phyloP scores from a whole-genome alignment of 306 rosid species.

The Canavalia ensiformis region DNA sequence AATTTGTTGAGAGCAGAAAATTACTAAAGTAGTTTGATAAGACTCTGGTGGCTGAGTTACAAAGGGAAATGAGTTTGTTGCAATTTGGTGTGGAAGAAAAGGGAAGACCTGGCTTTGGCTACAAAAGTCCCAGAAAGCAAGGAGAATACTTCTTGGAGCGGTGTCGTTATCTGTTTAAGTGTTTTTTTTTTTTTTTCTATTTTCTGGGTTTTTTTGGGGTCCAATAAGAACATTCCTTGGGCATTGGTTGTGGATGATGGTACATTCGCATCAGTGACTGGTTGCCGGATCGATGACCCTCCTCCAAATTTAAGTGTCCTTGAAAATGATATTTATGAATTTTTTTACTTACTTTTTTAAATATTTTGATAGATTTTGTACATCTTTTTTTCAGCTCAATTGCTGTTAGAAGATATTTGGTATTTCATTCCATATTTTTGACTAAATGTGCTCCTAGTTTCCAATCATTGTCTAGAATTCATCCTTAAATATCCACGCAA shows the following conservation, averaged over 20 bases:
- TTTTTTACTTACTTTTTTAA: constrained; percentile 39
- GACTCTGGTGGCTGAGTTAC: constrained; percentile 17
- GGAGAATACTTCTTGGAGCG: constrained; percentile 14
- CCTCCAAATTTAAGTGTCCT: constrained; percentile 47
- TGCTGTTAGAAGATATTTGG: constrained; percentile 7
- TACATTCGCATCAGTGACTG: constrained; percentile 51
- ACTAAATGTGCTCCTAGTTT: constrained; percentile 23
- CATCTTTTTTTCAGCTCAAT: constrained; percentile 38
- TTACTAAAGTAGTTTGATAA: constrained; percentile 3
- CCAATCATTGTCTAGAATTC: constrained; percentile 4
- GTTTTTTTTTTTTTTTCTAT: background rate
- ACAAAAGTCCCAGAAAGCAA: constrained; percentile 22
- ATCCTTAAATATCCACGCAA: background rate
- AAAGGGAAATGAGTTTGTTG: constrained; percentile 2
- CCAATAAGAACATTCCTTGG: constrained; percentile 33
- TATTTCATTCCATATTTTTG: constrained; percentile 1
- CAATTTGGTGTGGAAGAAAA: constrained; percentile 44
- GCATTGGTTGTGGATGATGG: constrained; percentile 45
- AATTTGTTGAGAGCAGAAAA: constrained; percentile 14
- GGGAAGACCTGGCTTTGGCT: constrained; percentile 32
- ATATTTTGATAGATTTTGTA: constrained; percentile 40
- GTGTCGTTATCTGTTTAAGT: background rate
- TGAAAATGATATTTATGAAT: constrained; percentile 46
- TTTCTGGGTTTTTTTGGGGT: background rate
- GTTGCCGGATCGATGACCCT: constrained; percentile 44